Evolutionary conservation across 2,329 filamentous ascomycete genomes (phyloP), one percentile per base, ranked within the genome.

Genomic region (Cladosporium sp.): DNA sequence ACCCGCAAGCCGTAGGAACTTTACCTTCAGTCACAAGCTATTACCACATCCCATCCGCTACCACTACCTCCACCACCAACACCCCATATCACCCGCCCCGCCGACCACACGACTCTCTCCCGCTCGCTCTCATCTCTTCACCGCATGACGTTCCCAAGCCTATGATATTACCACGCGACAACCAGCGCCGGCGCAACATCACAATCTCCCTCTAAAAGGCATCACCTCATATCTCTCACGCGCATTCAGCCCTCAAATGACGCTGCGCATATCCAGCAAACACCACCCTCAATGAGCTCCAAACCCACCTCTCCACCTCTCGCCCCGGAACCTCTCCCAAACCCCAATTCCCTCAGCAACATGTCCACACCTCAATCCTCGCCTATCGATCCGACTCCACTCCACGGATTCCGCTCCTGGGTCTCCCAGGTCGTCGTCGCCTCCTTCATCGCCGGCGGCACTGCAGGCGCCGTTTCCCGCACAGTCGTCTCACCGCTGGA

Each of bases 401-500:
- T 68, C 44, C 56, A 66, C 55, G 66, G 53, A 37, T 62, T 76
- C 35, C 69, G 68, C 28, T 69, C 70, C 44, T 77, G 74, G 66
- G 67, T 97, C 68, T 90, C 93, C 11, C 91, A 96, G 69, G 93
- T 94, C 4, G 89, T 97, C 46, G 81, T 93, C 37, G 94, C 95
- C 50, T 93, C 95, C 37, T 99, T 99, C 75, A 90, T 96, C 74
- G 95, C 92, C 33, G 95, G 95, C 68, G 95, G 95, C 71, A 88
- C 97, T 26, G 95, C 95, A 18, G 95, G 95, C 66, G 95, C 95
- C 52, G 94, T 99, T n/a, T 98, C 95, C 35, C 88, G 95, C 76
- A 99, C 95, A 28, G 94, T 98, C 57, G 95, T 99, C 5, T 98
- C 94, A 18, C 95, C 95, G 3, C 87, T 99, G 44, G 95, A 99